A percentile compares a stretch with the other conserved stretches of the same genome.
Conservation (phyloP, 805 yeast species). For the Wickerhamiella qilinensis region DNA sequence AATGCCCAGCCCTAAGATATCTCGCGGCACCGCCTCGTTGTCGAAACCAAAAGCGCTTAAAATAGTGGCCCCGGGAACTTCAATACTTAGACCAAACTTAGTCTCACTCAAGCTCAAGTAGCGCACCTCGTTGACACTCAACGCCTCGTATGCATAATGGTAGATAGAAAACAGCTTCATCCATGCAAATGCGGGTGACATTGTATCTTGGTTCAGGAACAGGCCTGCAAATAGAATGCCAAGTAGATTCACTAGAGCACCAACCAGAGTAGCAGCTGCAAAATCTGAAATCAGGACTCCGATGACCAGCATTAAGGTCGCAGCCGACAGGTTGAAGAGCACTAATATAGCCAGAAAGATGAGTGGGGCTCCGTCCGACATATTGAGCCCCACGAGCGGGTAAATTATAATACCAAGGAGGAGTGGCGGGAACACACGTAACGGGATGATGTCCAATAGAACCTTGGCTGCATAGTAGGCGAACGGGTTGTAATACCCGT, state of each 20-base stretch:
- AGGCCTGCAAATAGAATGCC: constrained; percentile 86
- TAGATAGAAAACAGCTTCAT: constrained; percentile 76
- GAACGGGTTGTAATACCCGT: constrained; percentile 78
- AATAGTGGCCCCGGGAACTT: constrained; percentile 96
- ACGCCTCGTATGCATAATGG: constrained; percentile 91
- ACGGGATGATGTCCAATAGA: constrained; percentile 79
- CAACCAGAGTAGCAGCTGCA: constrained; percentile 80
- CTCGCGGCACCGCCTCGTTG: constrained; percentile 57
- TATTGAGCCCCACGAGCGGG: constrained; percentile 78
- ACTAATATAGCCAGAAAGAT: constrained; percentile 55
- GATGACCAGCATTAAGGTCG: constrained; percentile 69
- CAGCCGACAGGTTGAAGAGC: constrained; percentile 71
- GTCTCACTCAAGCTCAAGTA: constrained; percentile 69
- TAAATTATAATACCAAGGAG: constrained; percentile 65
- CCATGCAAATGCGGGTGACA: constrained; percentile 35
- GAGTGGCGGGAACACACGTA: constrained; percentile 84
- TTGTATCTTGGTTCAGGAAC: constrained; percentile 68
- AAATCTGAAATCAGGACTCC: constrained; percentile 81
- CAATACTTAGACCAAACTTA: constrained; percentile 85
- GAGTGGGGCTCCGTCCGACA: constrained; percentile 58
- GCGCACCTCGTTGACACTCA: constrained; percentile 83
- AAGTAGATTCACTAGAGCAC: constrained; percentile 68
- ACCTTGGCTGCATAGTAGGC: constrained; percentile 78
- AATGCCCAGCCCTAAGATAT: constrained; percentile 40
- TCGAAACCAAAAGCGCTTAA: constrained; percentile 89